Base-by-base conservation (phyloP, 768 basidiomycete species). In the Tricholoma hemisulphureum region DNA sequence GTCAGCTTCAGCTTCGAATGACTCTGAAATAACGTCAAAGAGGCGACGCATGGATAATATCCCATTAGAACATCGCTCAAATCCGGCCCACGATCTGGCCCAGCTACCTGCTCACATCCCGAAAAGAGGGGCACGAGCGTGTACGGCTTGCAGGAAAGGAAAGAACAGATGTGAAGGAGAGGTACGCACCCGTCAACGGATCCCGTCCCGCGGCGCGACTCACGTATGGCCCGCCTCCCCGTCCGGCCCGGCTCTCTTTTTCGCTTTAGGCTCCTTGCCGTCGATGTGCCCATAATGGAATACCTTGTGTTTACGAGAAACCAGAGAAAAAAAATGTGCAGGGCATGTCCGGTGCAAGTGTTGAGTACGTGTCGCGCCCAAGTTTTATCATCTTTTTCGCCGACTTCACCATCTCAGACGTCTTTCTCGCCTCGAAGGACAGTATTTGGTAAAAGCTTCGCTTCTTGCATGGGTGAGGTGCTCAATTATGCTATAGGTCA, bases 101-200 rank as follows among this genome's bases (percentile, higher is more conserved):
- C 78, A 74, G 56, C 56, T 71, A 55, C 28, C 78, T 28, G 68
- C 78, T n/a, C 89, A 93, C 71, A 89, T 92, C 63, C 90, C 91
- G 43, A 94, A 93, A 81, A 82, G 91, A 65, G 92, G 92, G n/a
- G 89, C 91, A 55, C 80, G 91, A 61, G 92, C 92, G 55, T 94
- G 92, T 71, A 93, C 91, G 14, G 85, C 88, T 61, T 94, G 92
- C 74, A 85, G 92, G 70, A 92, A 91, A 66, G 92, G 92, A 57
- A 95, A 94, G 80, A 95, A 95, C 78, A 80, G 92, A 71, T 95
- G 93, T 69, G 93, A 95, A 77, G 91, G 92, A 74, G 92, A 93
- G 83, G 91, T 91, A 68, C 70, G 82, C 69, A 61, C 60, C 63
- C 63, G 70, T 65, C 64, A 65, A 69, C 69, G 70, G 66, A 49